These are phyloP conservation scores for Saccharomyces hybrid DNA, from an alignment of 1,139 yeast species.

Conservation along the genomic window DNA sequence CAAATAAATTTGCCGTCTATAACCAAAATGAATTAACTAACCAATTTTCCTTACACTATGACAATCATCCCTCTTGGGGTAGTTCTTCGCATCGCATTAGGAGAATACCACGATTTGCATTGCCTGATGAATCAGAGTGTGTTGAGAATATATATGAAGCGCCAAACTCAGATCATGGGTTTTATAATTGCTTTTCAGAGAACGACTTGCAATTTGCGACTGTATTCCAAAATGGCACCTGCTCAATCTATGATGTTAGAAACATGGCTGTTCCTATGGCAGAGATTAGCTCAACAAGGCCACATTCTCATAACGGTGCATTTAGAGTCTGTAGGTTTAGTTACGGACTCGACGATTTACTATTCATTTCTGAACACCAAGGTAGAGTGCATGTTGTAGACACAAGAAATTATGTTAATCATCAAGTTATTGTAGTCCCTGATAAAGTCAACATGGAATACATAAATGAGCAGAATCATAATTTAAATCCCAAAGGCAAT, in stretches of 20 bases:
- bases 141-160: slow-evolving; percentile 41
- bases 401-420: slow-evolving; percentile 61
- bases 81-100: slow-evolving; percentile 16
- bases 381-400: slow-evolving; percentile 82
- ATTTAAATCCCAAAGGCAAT: slow-evolving; percentile 1
- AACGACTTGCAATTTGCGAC: slow-evolving; percentile 69
- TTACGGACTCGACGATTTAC: slow-evolving; percentile 62
- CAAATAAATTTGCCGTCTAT: slow-evolving; percentile 43
- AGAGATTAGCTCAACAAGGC: slow-evolving; percentile 53
- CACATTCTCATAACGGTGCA: slow-evolving; percentile 41
- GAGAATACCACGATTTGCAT: slow-evolving; percentile 25
- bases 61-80: slow-evolving; percentile 22
- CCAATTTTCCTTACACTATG: slow-evolving; percentile 26
- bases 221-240: slow-evolving; percentile 79
- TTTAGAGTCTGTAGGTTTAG: slow-evolving; percentile 56
- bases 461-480: slow-evolving; percentile 5
- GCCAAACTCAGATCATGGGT: slow-evolving; percentile 62
- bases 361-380: slow-evolving; percentile 74
- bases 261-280: slow-evolving; percentile 46
- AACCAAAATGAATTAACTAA: slow-evolving; percentile 35
- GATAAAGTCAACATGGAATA: slow-evolving; percentile 19
- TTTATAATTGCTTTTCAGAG: slow-evolving; percentile 71
- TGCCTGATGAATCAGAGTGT: slow-evolving; percentile 23
- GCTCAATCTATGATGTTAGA: slow-evolving; percentile 69
- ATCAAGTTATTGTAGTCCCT: slow-evolving; percentile 64